Evolutionary conservation across 495 filamentous ascomycete genomes (phyloP), one percentile per base, ranked within the genome.

Genomic region (Xylona heveae): DNA sequence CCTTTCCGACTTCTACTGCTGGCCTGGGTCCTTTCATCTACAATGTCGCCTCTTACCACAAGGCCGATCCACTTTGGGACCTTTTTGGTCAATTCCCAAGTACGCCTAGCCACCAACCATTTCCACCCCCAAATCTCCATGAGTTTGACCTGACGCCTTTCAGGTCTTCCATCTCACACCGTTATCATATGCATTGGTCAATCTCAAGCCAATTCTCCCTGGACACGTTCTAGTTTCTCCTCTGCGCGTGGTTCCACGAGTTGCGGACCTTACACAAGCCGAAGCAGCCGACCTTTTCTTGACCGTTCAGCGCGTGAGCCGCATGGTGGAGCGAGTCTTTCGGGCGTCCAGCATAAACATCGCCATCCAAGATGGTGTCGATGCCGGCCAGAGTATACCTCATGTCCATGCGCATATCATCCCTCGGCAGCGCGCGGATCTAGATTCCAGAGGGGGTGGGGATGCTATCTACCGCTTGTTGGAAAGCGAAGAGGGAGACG

Each of bases 401-500:
- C 88, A 97, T 55, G 71, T 95, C 9, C 90, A 97, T 53, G 72
- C 77, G 30, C 90, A 97, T 57, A 69, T 95, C 21, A 94, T 97
- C 33, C 88, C 88, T 15, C 56, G 88, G 24, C 62, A 62, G 42
- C 39, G 36, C 34, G 55, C 49, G 14, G 71, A 77, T 56, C 30
- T 73, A 31, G 55, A 61, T 39, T 41, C 53, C 29, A 40, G 24
- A 25, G 69, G 64, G 3, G 64, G 59, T 0, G 61, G 52, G 17
- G 71, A 77, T 56, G 57, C 53, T 39, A 65, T 95, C 30, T 92
- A 95, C 53, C 66, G 71, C 34, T 56, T 74, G 59, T 58, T 94
- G 51, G 82, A 91, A 46, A 68, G 63, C 21, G 80, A 90, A 48
- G 77, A 79, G 38, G 85, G 82, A 6, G 74, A 94, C 56, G 55